Conservation (phyloP, 495 filamentous ascomycete genomes). For the Annulohypoxylon moriforme region DNA sequence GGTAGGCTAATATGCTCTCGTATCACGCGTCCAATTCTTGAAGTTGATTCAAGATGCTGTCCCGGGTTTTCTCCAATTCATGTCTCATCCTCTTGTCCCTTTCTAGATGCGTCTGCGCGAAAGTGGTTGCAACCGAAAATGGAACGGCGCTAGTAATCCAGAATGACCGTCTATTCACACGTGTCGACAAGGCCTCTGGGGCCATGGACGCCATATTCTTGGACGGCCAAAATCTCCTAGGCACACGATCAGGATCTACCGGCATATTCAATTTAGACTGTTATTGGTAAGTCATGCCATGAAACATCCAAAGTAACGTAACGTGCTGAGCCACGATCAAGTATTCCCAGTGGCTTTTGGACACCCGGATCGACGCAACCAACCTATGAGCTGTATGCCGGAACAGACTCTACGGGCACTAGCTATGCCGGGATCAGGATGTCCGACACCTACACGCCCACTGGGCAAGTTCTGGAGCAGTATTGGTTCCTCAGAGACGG, state of each 20-base stretch:
- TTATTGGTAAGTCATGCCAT: constrained; percentile 47
- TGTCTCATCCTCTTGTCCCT: constrained; percentile 32
- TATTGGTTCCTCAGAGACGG: constrained; percentile 68
- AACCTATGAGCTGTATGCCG: constrained; percentile 59
- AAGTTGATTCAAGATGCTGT: constrained; percentile 38
- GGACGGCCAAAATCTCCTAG: constrained; percentile 63
- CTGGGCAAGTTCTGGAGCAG: constrained; percentile 64
- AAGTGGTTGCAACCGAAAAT: constrained; percentile 44
- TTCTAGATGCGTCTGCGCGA: constrained; percentile 28
- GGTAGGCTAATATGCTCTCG: constrained; percentile 39
- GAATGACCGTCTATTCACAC: constrained; percentile 62
- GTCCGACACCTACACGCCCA: constrained; percentile 62
- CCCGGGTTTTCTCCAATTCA: constrained; percentile 20
- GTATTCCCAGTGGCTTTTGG: constrained; percentile 64
- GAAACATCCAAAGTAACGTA: constrained; percentile 40
- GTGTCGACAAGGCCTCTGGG: constrained; percentile 59
- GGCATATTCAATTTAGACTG: constrained; percentile 46
- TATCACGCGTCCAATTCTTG: constrained; percentile 32
- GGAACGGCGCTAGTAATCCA: constrained; percentile 51
- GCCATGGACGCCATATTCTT: constrained; percentile 58
- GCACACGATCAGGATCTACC: constrained; percentile 44
- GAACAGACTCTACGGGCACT: constrained; percentile 60
- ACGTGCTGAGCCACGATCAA: constrained; percentile 51
- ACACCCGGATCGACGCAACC: constrained; percentile 59
- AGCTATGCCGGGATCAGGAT: constrained; percentile 62